Evolutionary conservation across 148 eudicot genomes (phyloP).

Genomic region (Linanthus parryae): DNA sequence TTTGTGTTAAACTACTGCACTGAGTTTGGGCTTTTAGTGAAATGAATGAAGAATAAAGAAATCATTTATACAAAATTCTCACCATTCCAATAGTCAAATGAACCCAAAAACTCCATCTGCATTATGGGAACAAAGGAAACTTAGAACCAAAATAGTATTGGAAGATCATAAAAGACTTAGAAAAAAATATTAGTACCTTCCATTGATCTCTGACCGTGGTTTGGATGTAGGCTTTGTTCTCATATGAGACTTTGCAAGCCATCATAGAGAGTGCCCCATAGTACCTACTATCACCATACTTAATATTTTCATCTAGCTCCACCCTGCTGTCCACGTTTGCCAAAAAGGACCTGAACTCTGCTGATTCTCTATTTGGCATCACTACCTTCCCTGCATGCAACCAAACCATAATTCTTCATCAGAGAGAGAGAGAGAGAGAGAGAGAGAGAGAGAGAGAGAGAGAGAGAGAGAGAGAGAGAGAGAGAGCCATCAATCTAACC

Average conservation of each 20-base stretch:
- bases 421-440: not conserved
- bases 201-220: constrained; percentile 27
- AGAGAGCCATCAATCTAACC: not conserved
- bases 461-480: not conserved
- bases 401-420: not conserved
- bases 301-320: constrained; percentile 34
- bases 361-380: constrained; percentile 13
- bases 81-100: constrained; percentile 38
- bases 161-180: too few relatives aligned
- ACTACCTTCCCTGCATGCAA: constrained; percentile 18
- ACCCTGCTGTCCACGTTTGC: constrained; percentile 37
- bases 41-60: not conserved
- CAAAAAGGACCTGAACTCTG: constrained; percentile 20
- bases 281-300: constrained; percentile 38
- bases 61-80: not conserved
- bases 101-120: constrained; percentile 40
- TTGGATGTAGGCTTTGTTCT: constrained; percentile 30
- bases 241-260: constrained; percentile 69
- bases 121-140: not conserved
- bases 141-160: too few relatives aligned
- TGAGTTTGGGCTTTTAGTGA: not conserved
- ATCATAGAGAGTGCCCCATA: constrained; percentile 40
- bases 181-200: constrained; percentile 46
- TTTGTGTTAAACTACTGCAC: not conserved
- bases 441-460: not conserved